These are phyloP conservation scores for Fagus crenata DNA, from an alignment of 306 rosid genomes.

Conservation along the genomic window DNA sequence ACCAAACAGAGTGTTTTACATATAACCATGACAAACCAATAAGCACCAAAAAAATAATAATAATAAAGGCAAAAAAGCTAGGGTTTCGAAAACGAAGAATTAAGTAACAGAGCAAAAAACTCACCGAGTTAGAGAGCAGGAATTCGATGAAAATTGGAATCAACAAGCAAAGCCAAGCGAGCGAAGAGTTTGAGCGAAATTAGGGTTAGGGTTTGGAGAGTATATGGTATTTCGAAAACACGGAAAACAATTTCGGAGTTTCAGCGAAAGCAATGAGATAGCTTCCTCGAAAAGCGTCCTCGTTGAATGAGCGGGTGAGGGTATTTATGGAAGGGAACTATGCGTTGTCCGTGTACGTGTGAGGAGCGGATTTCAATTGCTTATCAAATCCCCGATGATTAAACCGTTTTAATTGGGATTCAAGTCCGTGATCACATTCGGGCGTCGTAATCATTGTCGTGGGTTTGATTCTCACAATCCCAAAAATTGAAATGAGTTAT, in stretches of 20 bases:
- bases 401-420: conserved; percentile 4
- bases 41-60: not conserved
- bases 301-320: no score
- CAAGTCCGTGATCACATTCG: conserved; percentile 5
- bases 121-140: conserved; percentile 4
- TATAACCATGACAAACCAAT: not conserved
- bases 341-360: not conserved
- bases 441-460: no score
- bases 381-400: not conserved
- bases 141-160: not conserved
- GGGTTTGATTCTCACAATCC: no score
- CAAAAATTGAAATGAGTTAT: no score
- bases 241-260: not conserved
- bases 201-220: conserved; percentile 1
- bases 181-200: not conserved
- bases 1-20: not conserved
- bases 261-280: not conserved
- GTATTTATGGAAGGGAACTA: no score
- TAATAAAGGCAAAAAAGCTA: not conserved
- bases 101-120: not conserved
- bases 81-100: not conserved
- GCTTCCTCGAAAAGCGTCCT: not conserved
- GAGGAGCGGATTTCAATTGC: conserved; percentile 24
- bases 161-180: not conserved
- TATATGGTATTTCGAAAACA: not conserved